These are phyloP conservation scores for Ligustrum vulgare DNA, from an alignment of 257 asterid species.

Conservation along the genomic window DNA sequence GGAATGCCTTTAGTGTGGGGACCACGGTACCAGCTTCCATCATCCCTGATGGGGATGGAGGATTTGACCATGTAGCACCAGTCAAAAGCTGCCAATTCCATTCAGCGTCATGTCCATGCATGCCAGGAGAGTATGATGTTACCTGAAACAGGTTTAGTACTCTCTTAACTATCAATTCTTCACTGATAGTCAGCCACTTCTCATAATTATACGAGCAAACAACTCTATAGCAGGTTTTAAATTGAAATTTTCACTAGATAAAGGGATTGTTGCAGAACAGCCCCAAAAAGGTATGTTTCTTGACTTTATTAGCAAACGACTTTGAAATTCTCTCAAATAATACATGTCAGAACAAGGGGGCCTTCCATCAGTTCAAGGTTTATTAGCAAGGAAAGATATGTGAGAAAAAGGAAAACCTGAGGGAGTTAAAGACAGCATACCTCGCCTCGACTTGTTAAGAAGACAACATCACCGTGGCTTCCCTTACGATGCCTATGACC, in stretches of 20 bases:
- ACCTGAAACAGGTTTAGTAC: conserved; percentile 45
- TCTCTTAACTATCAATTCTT: background rate
- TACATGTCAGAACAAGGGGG: background rate
- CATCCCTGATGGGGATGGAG: conserved; percentile 83
- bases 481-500: conserved; percentile 94
- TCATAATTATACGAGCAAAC: background rate
- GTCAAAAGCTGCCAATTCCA: conserved; percentile 95
- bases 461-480: conserved; percentile 90
- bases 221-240: background rate
- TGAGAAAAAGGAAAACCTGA: conserved; percentile 1
- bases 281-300: background rate
- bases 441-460: conserved; percentile 97
- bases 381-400: background rate
- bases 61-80: conserved; percentile 94
- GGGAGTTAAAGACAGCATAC: conserved; percentile 36
- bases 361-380: conserved; percentile 9
- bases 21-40: conserved; percentile 57
- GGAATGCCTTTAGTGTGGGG: conserved; percentile 81
- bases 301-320: background rate
- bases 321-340: background rate
- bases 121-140: conserved; percentile 90
- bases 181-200: background rate
- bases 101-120: conserved; percentile 80
- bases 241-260: background rate
- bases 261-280: background rate